Conservation (phyloP, 805 yeast species). For the Suhomyces vadensis region DNA sequence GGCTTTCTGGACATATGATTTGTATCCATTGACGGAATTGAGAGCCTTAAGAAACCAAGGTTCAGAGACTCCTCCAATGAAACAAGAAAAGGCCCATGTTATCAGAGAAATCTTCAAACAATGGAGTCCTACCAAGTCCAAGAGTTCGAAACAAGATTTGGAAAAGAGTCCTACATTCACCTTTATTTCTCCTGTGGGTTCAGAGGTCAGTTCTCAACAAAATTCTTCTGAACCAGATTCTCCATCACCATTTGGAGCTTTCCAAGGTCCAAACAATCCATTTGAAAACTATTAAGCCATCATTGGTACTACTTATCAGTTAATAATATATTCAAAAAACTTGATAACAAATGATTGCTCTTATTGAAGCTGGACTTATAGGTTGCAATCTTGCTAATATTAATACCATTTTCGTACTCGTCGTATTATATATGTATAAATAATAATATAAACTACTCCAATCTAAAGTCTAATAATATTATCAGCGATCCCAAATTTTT, state of each 20-base stretch:
- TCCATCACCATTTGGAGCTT: conserved; percentile 4
- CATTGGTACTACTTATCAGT: not conserved
- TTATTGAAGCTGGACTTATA: conserved; percentile 1
- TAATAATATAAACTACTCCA: not conserved
- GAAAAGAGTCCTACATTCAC: conserved; percentile 6
- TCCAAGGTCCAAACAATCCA: conserved; percentile 5
- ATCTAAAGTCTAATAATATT: no score
- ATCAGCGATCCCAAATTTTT: no score
- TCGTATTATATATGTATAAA: not conserved
- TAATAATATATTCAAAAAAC: no score
- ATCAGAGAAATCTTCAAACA: conserved; percentile 7
- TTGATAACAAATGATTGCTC: not conserved
- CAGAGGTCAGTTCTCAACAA: conserved; percentile 6
- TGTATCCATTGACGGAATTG: conserved; percentile 29
- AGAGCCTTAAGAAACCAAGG: conserved; percentile 15
- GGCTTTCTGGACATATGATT: conserved; percentile 31
- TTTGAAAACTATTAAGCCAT: not conserved
- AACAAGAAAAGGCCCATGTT: conserved; percentile 1
- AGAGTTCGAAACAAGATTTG: conserved; percentile 1
- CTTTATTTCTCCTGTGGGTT: conserved; percentile 2
- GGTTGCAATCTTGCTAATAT: not conserved
- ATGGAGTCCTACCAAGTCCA: conserved; percentile 6
- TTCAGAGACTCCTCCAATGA: conserved; percentile 6
- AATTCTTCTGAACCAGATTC: not conserved
- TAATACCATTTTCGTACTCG: not conserved